phyloP scores from a whole-genome alignment of 1,284 basidiomycete genomes.

The Cryptococcus sp. region DNA sequence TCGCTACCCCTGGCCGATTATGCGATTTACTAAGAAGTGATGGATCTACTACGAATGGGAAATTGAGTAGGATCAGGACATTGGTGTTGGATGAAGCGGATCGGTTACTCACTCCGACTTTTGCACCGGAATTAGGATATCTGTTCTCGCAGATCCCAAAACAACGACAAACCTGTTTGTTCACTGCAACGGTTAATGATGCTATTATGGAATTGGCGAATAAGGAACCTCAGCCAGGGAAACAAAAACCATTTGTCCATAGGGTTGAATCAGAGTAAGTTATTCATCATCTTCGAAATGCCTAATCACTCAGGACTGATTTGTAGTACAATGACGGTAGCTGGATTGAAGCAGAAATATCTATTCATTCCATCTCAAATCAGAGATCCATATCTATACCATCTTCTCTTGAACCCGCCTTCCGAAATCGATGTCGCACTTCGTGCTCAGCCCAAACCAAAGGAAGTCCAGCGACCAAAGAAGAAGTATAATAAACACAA shows the following conservation, averaged over 20 bases:
- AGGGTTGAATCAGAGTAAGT: conserved; percentile 70
- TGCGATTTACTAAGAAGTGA: conserved; percentile 84
- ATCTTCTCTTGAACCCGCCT: conserved; percentile 83
- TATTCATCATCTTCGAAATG: neutral
- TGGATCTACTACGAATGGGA: conserved; percentile 61
- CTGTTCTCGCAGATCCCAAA: conserved; percentile 75
- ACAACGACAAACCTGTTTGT: conserved; percentile 89
- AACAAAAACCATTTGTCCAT: conserved; percentile 81
- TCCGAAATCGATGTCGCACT: conserved; percentile 57
- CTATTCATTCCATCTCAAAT: conserved; percentile 92
- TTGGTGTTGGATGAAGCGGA: conserved; percentile 97
- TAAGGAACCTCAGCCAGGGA: conserved; percentile 71
- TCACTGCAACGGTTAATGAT: conserved; percentile 90
- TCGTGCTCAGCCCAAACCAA: conserved; percentile 30
- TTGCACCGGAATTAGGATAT: conserved; percentile 77
- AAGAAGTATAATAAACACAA: conserved; percentile 2
- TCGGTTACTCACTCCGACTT: conserved; percentile 82
- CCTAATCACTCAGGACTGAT: neutral
- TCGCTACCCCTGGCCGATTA: conserved; percentile 93
- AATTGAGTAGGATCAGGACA: conserved; percentile 77
- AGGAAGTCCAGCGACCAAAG: conserved; percentile 17
- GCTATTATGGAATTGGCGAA: conserved; percentile 77
- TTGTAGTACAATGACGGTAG: conserved; percentile 74
- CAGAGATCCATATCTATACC: conserved; percentile 85
- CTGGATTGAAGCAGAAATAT: conserved; percentile 81